A percentile compares a stretch with the other conserved stretches of the same genome.
Conservation (phyloP, 78 protist genomes). For the Guillardia theta region DNA sequence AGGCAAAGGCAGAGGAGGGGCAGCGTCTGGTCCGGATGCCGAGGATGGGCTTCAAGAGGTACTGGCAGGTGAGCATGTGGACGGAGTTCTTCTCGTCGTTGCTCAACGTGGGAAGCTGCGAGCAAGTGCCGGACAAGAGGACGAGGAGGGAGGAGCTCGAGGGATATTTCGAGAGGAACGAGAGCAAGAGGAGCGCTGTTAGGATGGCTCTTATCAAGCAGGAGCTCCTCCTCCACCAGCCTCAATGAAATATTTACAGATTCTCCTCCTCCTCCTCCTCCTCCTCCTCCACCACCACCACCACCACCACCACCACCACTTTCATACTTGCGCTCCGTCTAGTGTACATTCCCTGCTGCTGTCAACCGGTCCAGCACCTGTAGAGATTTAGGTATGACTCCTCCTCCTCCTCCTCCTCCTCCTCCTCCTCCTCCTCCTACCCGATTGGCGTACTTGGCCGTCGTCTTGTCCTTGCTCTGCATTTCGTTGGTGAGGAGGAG, state of each 20-base stretch:
- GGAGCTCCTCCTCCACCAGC: neutral
- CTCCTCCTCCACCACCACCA: too few relatives aligned
- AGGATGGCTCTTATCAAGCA: neutral
- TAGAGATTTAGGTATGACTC: too few relatives aligned
- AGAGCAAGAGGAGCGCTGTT: neutral
- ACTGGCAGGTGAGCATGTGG: conserved; percentile 1
- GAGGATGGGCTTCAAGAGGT: neutral
- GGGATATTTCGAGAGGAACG: neutral
- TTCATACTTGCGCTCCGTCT: too few relatives aligned
- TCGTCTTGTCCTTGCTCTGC: neutral
- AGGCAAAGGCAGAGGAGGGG: neutral
- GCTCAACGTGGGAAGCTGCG: neutral
- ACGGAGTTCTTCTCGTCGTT: neutral
- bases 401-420: too few relatives aligned
- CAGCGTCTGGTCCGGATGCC: neutral
- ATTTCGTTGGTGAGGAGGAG: neutral
- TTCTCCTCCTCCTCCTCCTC: too few relatives aligned
- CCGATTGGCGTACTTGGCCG: neutral
- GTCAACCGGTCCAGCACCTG: too few relatives aligned
- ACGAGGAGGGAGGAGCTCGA: neutral
- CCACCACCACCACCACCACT: too few relatives aligned
- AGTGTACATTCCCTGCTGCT: too few relatives aligned
- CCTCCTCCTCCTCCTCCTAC: too few relatives aligned
- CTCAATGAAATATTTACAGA: too few relatives aligned
- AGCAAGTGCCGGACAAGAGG: neutral